Percentiles rank a stretch among this genome's conserved stretches.
phyloP scores from a whole-genome alignment of 352 stramenopile species.

The Pythium pyrilobum region DNA sequence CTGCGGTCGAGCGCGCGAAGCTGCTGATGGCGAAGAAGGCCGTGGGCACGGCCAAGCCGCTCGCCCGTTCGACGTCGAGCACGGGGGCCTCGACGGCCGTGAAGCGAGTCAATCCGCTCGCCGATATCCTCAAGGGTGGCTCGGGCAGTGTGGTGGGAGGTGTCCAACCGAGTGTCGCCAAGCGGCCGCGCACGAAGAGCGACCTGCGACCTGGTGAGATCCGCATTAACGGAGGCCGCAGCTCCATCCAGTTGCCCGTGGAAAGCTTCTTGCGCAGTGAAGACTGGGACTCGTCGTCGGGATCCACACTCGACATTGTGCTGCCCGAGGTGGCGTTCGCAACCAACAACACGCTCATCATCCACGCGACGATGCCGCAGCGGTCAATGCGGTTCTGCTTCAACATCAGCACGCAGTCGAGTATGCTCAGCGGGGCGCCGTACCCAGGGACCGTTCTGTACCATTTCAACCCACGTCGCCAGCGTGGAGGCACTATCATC shows the following conservation, averaged over 20 bases:
- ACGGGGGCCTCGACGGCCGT: conserved; percentile 25
- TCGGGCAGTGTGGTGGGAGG: conserved; percentile 62
- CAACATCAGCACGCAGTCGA: conserved; percentile 71
- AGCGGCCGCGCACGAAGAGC: conserved; percentile 57
- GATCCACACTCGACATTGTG: conserved; percentile 51
- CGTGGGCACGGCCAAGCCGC: conserved; percentile 15
- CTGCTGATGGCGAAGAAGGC: conserved; percentile 75
- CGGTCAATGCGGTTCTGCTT: conserved; percentile 67
- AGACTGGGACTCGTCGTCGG: conserved; percentile 73
- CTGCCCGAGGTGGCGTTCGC: conserved; percentile 71
- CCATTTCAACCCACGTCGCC: conserved; percentile 71
- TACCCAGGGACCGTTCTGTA: conserved; percentile 77
- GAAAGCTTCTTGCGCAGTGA: conserved; percentile 74
- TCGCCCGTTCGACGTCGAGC: conserved; percentile 1
- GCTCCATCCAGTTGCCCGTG: conserved; percentile 69
- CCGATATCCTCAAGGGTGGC: conserved; percentile 68
- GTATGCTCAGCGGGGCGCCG: conserved; percentile 59
- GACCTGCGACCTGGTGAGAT: conserved; percentile 72
- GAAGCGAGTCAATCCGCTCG: conserved; percentile 71
- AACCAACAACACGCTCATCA: conserved; percentile 83
- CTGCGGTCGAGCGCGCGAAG: conserved; percentile 67
- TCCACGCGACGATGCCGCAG: conserved; percentile 64
- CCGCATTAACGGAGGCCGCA: conserved; percentile 61
- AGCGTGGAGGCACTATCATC: conserved; percentile 59
- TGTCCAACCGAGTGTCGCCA: conserved; percentile 39